Conservation (phyloP, 768 basidiomycete species). For the Auriculariales sp. region DNA sequence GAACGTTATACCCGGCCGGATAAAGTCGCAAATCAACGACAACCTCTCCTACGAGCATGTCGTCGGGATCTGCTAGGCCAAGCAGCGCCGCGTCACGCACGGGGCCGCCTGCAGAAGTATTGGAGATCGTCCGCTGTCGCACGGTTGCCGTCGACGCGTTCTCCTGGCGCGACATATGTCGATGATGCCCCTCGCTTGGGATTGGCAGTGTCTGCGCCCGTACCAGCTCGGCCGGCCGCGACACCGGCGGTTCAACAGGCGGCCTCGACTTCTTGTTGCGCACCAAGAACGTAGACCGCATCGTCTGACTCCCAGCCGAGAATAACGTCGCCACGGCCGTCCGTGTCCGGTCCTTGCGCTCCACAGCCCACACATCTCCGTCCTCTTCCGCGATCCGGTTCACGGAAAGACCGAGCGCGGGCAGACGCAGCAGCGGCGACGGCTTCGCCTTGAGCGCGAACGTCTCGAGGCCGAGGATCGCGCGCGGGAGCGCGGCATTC, state of each 20-base stretch:
- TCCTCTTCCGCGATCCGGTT: conserved; percentile 6
- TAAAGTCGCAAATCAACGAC: conserved; percentile 73
- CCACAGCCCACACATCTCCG: conserved; percentile 7
- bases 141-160: neutral
- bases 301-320: conserved; percentile 1
- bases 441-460: conserved; percentile 54
- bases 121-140: neutral
- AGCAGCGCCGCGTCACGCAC: neutral
- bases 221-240: no score
- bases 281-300: conserved; percentile 14
- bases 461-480: conserved; percentile 59
- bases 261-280: neutral
- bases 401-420: conserved; percentile 36
- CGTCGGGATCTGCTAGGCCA: conserved; percentile 26
- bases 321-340: conserved; percentile 6
- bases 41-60: conserved; percentile 65
- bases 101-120: neutral
- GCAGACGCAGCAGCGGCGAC: conserved; percentile 53
- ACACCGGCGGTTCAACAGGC: no score
- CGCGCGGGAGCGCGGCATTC: conserved; percentile 60
- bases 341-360: conserved; percentile 4
- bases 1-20: conserved; percentile 55
- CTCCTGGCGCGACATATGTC: neutral
- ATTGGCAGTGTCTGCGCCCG: conserved; percentile 22
- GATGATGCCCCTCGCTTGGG: conserved; percentile 9